Conservation (phyloP, 345 rosid species). For the Nasturtium officinale region DNA sequence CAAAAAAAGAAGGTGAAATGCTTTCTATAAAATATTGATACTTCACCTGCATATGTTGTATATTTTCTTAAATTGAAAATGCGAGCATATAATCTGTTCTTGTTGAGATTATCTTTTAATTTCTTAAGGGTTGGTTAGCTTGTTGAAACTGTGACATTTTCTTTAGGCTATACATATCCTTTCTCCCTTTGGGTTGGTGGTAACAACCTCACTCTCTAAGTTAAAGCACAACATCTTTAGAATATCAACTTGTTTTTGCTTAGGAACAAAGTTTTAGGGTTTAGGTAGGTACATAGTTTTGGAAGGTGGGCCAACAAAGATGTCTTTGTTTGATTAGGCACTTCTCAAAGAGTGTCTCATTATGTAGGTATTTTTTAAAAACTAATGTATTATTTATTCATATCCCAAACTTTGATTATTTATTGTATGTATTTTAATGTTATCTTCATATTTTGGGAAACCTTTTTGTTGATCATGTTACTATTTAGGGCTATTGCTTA, state of each 20-base stretch:
- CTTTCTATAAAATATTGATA: background rate
- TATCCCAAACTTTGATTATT: background rate
- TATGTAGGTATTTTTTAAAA: background rate
- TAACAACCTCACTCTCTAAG: constrained; percentile 3
- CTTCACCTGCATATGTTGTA: constrained; percentile 2
- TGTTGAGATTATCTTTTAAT: background rate
- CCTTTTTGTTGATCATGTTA: background rate
- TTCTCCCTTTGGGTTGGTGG: constrained; percentile 1
- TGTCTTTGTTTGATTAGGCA: constrained; percentile 17
- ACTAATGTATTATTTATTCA: background rate
- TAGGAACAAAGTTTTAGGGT: constrained; percentile 5
- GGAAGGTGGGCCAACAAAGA: constrained; percentile 8
- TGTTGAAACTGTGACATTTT: constrained; percentile 3
- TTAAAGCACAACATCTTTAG: background rate
- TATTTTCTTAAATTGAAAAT: background rate
- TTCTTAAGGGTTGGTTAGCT: background rate
- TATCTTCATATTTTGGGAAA: background rate
- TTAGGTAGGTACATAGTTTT: constrained; percentile 12
- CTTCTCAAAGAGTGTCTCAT: background rate
- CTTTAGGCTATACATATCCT: background rate
- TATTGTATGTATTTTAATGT: background rate
- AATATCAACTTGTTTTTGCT: constrained; percentile 9
- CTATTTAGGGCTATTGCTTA: background rate
- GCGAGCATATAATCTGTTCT: background rate
- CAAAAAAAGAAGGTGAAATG: background rate